Evolutionary conservation across 2,329 filamentous ascomycete species (phyloP), one percentile per base, ranked within the genome.

Genomic region (Fusarium beomiforme): DNA sequence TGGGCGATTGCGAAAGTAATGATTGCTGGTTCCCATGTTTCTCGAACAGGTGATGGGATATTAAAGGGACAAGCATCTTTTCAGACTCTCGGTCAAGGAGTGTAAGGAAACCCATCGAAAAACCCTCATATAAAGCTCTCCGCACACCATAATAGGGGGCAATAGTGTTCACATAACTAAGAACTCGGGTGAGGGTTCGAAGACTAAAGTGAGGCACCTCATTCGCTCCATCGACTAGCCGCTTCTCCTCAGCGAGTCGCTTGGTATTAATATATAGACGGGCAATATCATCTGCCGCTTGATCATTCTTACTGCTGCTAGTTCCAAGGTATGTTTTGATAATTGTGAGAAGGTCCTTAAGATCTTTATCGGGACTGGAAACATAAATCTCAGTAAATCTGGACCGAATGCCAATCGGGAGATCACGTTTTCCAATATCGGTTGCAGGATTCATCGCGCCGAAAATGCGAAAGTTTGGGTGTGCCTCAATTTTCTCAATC

Each of bases 401-500:
- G 12, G 95, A 97, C 59, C 95, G 88, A 44, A 98, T 89, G 3
- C 95, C 95, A 59, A 93, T 90, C 1, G 95, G 94, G 19, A 99
- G 84, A 80, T 99, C 96, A 60, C 95, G 91, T 82, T 99, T 99
- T 67, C 97, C 96, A 60, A 98, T 91, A 83, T 99, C 96, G 6
- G 96, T 99, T 8, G 96, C 96, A 33, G 96, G 96, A 77, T 99
- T 99, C 96, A 99, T 99, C 31, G 97, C 96, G 55, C 93, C 97
- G 78, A 99, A 99, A 17, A 99, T 93, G 41, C 96, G 91, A 80
- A 99, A 99, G 71, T 97, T 91, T 0, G 94, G 91, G 80, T 99
- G 95, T 1, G 95, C 96, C 67, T 91, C 87, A 37, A 99, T 91
- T 71, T 95, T 90, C 80, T 98, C 94, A 44, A 97, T 93, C 74